Evolutionary conservation across 2,329 filamentous ascomycete species (phyloP), one percentile per base, ranked within the genome.

Genomic region (Diaporthe citriasiana): DNA sequence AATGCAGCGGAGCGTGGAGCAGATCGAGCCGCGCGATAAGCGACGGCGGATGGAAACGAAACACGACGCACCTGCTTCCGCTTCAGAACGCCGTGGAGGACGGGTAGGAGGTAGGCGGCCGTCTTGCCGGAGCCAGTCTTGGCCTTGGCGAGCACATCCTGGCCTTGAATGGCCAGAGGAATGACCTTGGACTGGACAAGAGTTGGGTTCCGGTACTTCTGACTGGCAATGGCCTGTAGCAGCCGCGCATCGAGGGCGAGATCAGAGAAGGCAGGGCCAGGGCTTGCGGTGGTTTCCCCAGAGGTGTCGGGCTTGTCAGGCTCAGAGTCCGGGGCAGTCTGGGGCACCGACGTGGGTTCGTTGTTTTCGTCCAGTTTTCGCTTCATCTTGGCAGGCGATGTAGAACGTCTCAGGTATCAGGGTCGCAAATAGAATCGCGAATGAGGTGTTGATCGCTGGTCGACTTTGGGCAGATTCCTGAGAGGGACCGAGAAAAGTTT

Each of bases 91-190:
- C 90, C 90, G 78, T 98, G 93, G 22, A 99, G 85, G n/a, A 98
- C 89, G 1, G 97, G 97, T 55, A 99, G 88, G 9, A 98, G 87
- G 82, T 98, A 98, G 66, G 97, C 96, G n/a, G 95, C 95, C 15
- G 97, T 99, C 88, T 99, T 99, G 78, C 97, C 97, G 5, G 95
- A 98, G 17, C 97, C 97, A 7, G 97, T 98, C 83, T 96, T 97
- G 50, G 96, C 95, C 80, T 96, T 95, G 71, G 95, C 95, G 51
- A 98, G 87, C 63, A 99, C 92, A 87, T 98, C 95, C 80, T 94
- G 93, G 17, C 97, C 96, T 77, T 95, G 91, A 25, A 98, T 87
- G 30, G 94, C 95, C 50, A 98, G 85, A 1, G 97, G 97, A 76
- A 99, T 97, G 1, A 94, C 94, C 83, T 93, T 93, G 55, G 91